Base-by-base conservation (phyloP, 805 yeast species). In the Clavispora phyllophila region DNA sequence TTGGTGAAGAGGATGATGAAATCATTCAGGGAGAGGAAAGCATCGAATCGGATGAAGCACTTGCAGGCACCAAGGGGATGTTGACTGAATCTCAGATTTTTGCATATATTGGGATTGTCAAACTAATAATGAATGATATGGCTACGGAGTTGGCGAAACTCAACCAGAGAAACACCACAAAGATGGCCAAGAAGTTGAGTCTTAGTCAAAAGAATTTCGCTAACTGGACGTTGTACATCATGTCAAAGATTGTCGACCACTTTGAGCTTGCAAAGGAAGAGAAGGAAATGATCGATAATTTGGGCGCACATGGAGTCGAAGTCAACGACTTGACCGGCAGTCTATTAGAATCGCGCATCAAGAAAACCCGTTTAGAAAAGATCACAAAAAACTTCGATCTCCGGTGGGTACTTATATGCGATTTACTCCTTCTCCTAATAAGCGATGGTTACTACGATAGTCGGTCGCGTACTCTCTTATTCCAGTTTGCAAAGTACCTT, bases 341-440 rank as follows among this genome's bases (percentile, higher is more conserved):
- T 35, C 67, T 91, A 42, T 66, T 75, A 5, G 66, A 68, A 54
- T 82, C 31, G 40, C 52, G 31, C 35, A 38, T 38, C 43, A 44
- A 27, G 40, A 45, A 35, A 27, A 27, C 35, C 32, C 44, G 25
- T 46, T 54, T 36, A 49, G 35, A 44, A 47, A 9, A 51, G 22
- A 41, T 26, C 15, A 40, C 43, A 6, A 36, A 42, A 19, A 63
- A 55, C 7, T 62, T 64, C 42, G 96, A 90, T 55, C 76, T 93
- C 18, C 79, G 90, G 24, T 95, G 99, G 99, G 90, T 96, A 0
- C 76, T 91, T 12, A 68, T 93, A 5, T 95, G 99, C 65, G 99
- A 93, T 60, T 65, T 93, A 37, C 91, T 91, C 57, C 68, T 93
- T 33, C 73, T 87, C 9, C 68, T 91, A 2, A 65, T 93, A 14